phyloP scores from a whole-genome alignment of 2,329 filamentous ascomycete species.

The Paradendryphiella salina region DNA sequence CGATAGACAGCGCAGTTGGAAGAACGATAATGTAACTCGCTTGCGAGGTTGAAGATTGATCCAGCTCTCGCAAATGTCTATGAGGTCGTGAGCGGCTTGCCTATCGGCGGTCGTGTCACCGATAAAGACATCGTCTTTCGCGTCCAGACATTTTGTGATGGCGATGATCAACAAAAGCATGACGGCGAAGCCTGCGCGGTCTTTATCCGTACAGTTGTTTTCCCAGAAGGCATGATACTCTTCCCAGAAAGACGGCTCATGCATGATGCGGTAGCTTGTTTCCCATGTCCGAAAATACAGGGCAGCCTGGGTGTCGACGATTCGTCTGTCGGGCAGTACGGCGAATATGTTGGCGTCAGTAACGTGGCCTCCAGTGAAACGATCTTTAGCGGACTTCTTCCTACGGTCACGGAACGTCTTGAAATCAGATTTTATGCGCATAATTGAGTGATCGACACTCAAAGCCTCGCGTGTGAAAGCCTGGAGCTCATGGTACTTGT shows the following conservation, averaged over 20 bases:
- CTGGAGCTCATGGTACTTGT: conserved; percentile 44
- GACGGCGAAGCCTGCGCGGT: conserved; percentile 44
- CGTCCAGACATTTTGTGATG: conserved; percentile 44
- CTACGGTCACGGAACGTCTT: conserved; percentile 38
- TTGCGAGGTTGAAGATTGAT: conserved; percentile 55
- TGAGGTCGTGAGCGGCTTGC: conserved; percentile 45
- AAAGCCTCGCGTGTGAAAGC: conserved; percentile 41
- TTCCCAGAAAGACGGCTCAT: conserved; percentile 56
- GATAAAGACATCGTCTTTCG: conserved; percentile 43
- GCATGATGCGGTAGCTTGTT: conserved; percentile 57
- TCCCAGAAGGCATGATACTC: conserved; percentile 57
- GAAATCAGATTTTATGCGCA: conserved; percentile 40
- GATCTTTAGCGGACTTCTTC: conserved; percentile 34
- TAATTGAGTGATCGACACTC: conserved; percentile 34
- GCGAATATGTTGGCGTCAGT: conserved; percentile 43
- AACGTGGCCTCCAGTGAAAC: conserved; percentile 15
- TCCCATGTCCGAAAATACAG: conserved; percentile 59
- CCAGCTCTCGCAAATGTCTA: conserved; percentile 50
- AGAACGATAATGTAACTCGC: conserved; percentile 54
- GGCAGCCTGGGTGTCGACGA: conserved; percentile 49
- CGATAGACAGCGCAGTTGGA: conserved; percentile 57
- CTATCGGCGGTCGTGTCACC: conserved; percentile 51
- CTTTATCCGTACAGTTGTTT: conserved; percentile 24
- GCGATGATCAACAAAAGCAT: conserved; percentile 48
- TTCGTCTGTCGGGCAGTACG: conserved; percentile 42